phyloP scores from a whole-genome alignment of 495 filamentous ascomycete species.

The Neohortaea acidophila region DNA sequence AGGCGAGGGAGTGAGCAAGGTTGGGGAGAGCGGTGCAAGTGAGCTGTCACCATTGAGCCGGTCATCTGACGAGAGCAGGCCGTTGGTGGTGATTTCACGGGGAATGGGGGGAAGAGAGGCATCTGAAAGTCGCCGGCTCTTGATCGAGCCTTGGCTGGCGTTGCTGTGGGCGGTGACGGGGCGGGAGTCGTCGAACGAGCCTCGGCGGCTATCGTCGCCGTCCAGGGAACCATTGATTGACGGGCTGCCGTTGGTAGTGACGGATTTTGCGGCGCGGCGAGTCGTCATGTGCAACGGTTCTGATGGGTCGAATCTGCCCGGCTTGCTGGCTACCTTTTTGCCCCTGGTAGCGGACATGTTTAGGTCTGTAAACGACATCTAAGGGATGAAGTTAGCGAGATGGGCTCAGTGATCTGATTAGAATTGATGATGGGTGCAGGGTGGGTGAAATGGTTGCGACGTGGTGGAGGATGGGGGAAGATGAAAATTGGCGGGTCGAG shows the following conservation, averaged over 20 bases:
- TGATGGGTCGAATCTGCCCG: conserved; percentile 15
- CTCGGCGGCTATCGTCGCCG: conserved; percentile 2
- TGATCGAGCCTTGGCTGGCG: conserved; percentile 5
- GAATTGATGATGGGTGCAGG: too few relatives aligned
- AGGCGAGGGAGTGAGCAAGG: conserved; percentile 1
- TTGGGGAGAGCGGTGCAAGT: neutral
- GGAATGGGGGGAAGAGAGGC: neutral
- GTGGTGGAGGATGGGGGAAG: too few relatives aligned
- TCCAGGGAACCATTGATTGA: conserved; percentile 13
- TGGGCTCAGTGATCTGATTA: too few relatives aligned
- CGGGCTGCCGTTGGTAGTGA: neutral
- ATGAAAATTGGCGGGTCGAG: too few relatives aligned
- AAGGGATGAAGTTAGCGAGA: neutral
- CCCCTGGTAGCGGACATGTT: conserved; percentile 10
- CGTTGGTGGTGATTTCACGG: neutral
- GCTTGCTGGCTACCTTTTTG: conserved; percentile 5
- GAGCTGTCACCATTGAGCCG: neutral
- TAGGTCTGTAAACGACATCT: conserved; percentile 3
- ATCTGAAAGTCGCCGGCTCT: conserved; percentile 3
- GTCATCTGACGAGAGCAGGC: neutral
- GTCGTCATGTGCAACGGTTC: conserved; percentile 19
- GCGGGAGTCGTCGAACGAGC: conserved; percentile 10
- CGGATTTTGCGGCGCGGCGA: conserved; percentile 3
- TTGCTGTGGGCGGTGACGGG: conserved; percentile 11
- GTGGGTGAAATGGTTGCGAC: too few relatives aligned